Conservation (phyloP, 495 filamentous ascomycete genomes). For the Hypomontagnella monticulosa region DNA sequence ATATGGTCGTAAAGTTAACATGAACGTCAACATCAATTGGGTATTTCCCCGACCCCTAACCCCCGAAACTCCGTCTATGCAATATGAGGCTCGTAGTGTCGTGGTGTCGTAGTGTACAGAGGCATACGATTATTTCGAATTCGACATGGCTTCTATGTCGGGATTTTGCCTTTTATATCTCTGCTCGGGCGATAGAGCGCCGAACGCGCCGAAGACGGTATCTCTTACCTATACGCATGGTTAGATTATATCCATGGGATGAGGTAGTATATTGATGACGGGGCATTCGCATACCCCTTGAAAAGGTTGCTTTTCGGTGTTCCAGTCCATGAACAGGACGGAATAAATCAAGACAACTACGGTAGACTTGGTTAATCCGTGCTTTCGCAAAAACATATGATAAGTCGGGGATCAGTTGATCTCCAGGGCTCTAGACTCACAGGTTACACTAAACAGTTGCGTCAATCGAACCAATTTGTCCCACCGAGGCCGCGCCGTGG, state of each 20-base stretch:
- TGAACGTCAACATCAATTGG: constrained; percentile 18
- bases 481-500: constrained; percentile 78
- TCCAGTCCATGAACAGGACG: constrained; percentile 83
- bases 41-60: constrained; percentile 21
- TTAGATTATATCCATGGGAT: no score
- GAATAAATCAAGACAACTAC: constrained; percentile 76
- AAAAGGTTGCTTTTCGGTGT: constrained; percentile 68
- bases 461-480: constrained; percentile 74
- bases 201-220: constrained; percentile 46
- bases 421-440: constrained; percentile 59
- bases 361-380: constrained; percentile 24
- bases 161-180: constrained; percentile 32
- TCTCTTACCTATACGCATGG: constrained; percentile 42
- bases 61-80: constrained; percentile 32
- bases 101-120: constrained; percentile 38
- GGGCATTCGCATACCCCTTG: constrained; percentile 57
- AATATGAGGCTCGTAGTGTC: constrained; percentile 30
- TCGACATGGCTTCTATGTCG: constrained; percentile 35
- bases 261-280: neutral
- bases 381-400: neutral
- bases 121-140: constrained; percentile 19
- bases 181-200: constrained; percentile 43
- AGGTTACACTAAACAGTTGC: constrained; percentile 71
- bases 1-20: constrained; percentile 1
- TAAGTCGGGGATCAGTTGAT: no score